A percentile compares a stretch with the other conserved stretches of the same genome.
Conservation (phyloP, 306 rosid species). For the Rubus parviflorus region DNA sequence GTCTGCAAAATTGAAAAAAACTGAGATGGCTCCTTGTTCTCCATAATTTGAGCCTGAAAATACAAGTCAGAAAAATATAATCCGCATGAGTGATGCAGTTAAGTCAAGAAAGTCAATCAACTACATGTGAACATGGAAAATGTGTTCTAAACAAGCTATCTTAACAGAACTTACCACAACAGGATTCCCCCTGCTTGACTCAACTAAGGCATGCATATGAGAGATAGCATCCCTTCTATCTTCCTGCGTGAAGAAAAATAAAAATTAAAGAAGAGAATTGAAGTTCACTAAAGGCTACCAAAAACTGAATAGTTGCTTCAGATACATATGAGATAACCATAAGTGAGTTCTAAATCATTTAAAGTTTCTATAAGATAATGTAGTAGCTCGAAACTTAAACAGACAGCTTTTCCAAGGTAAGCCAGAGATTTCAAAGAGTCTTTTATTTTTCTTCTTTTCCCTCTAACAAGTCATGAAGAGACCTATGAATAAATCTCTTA, state of each 20-base stretch:
- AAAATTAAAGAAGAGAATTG: slow-evolving; percentile 1
- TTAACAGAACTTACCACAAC: slow-evolving; percentile 60
- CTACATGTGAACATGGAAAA: slow-evolving; percentile 20
- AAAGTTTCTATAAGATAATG: not conserved
- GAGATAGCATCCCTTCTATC: slow-evolving; percentile 61
- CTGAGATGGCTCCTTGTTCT: slow-evolving; percentile 80
- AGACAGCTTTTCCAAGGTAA: slow-evolving; percentile 3
- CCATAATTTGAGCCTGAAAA: slow-evolving; percentile 71
- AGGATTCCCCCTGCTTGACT: slow-evolving; percentile 56
- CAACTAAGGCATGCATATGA: slow-evolving; percentile 51
- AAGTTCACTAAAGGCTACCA: slow-evolving; percentile 11
- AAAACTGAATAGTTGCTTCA: not conserved
- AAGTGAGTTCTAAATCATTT: not conserved
- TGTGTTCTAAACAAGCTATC: slow-evolving; percentile 8
- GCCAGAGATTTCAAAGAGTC: not conserved
- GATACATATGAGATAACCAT: slow-evolving; percentile 3
- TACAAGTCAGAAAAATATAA: slow-evolving; percentile 24
- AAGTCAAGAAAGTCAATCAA: slow-evolving; percentile 10
- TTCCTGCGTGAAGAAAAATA: slow-evolving; percentile 53
- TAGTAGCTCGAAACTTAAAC: slow-evolving; percentile 10
- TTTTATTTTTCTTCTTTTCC: not conserved
- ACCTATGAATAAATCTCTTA: not conserved
- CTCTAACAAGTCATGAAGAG: not conserved
- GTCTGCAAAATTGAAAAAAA: slow-evolving; percentile 75
- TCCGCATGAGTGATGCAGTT: slow-evolving; percentile 6